Conservation (phyloP, 768 basidiomycete species). For the Boletus insuetus region DNA sequence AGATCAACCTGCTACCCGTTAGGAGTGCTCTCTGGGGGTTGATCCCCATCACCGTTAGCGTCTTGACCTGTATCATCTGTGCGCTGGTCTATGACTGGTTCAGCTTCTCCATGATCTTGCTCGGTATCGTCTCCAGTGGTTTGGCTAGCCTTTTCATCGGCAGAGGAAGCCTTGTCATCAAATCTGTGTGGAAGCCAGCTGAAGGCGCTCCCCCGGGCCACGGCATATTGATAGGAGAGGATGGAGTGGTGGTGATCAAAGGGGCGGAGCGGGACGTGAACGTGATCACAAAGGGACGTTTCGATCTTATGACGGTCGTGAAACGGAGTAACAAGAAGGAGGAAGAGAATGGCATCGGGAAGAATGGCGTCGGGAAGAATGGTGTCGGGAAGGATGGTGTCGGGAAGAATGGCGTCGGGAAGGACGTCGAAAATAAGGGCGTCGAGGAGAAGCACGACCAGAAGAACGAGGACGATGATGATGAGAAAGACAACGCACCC, state of each 20-base stretch:
- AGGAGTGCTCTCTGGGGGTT: constrained; percentile 13
- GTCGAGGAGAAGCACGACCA: no score
- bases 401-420: no score
- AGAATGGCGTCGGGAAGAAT: no score
- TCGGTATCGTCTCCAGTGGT: constrained; percentile 34
- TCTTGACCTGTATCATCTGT: background rate
- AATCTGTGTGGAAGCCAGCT: constrained; percentile 12
- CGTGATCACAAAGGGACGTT: background rate
- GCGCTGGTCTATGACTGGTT: constrained; percentile 28
- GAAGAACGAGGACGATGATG: background rate
- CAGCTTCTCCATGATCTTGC: constrained; percentile 29
- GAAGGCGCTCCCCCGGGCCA: constrained; percentile 23
- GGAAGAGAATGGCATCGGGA: no score
- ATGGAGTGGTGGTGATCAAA: constrained; percentile 26
- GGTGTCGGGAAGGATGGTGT: no score
- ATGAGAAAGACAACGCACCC: background rate
- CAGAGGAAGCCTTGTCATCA: constrained; percentile 20
- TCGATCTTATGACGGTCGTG: constrained; percentile 15
- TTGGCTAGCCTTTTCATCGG: constrained; percentile 25
- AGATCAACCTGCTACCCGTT: background rate
- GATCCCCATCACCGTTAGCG: constrained; percentile 27
- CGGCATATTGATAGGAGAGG: constrained; percentile 22
- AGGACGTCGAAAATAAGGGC: no score
- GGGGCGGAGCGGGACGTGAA: constrained; percentile 29
- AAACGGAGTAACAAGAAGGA: no score